Conservation (phyloP, 345 rosid species). For the Linum usitatissimum region DNA sequence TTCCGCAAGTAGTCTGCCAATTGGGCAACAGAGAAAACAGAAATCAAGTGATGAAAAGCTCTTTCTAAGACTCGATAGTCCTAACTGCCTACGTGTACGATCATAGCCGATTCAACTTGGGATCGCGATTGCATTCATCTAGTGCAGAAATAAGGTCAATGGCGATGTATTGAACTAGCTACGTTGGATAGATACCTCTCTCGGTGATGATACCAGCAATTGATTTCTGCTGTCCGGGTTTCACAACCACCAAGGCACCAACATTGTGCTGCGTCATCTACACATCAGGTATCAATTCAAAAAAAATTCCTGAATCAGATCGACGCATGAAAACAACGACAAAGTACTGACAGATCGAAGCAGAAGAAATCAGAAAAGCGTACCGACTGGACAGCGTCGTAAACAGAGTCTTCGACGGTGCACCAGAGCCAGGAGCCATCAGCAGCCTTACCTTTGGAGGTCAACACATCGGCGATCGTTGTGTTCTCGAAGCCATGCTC, state of each 20-base stretch:
- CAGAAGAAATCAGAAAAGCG: slow-evolving; percentile 4
- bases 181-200: slow-evolving; percentile 42
- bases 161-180: too few relatives aligned
- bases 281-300: not conserved
- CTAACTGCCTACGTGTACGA: not conserved
- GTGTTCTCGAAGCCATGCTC: slow-evolving; percentile 95
- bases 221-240: slow-evolving; percentile 77
- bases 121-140: too few relatives aligned
- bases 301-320: not conserved
- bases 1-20: slow-evolving; percentile 81
- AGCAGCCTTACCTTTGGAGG: slow-evolving; percentile 69
- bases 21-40: slow-evolving; percentile 3
- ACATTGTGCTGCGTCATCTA: slow-evolving; percentile 99
- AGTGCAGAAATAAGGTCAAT: too few relatives aligned
- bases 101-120: too few relatives aligned
- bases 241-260: slow-evolving; percentile 93
- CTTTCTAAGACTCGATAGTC: not conserved
- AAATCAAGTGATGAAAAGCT: not conserved
- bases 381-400: slow-evolving; percentile 95
- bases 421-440: slow-evolving; percentile 99
- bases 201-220: slow-evolving; percentile 95
- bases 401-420: slow-evolving; percentile 76
- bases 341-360: not conserved
- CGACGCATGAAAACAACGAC: not conserved
- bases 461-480: slow-evolving; percentile 65